A percentile compares a stretch with the other conserved stretches of the same genome.
phyloP scores from a whole-genome alignment of 2,329 filamentous ascomycete species.

The Colletotrichum sp. region DNA sequence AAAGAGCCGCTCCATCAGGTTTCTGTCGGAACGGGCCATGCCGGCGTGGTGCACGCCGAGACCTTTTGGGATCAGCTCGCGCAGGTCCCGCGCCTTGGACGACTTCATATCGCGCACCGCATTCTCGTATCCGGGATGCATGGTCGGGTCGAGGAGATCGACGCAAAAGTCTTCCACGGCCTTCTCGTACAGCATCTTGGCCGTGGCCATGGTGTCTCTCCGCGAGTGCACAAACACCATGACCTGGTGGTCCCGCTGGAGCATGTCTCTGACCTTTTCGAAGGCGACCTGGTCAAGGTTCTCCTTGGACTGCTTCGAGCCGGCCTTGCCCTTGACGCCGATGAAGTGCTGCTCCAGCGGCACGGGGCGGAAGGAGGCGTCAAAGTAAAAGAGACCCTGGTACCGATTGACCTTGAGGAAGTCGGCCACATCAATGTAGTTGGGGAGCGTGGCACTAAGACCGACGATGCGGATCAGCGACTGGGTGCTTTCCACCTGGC shows the following conservation, averaged over 20 bases:
- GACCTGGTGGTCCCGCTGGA: slow-evolving; percentile 89
- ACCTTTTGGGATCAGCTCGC: slow-evolving; percentile 88
- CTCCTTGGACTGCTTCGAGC: slow-evolving; percentile 80
- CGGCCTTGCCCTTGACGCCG: slow-evolving; percentile 90
- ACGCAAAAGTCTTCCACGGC: slow-evolving; percentile 80
- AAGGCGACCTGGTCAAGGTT: slow-evolving; percentile 89
- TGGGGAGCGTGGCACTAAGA: slow-evolving; percentile 92
- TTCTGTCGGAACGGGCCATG: slow-evolving; percentile 92
- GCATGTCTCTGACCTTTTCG: slow-evolving; percentile 94
- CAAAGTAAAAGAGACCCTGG: slow-evolving; percentile 95
- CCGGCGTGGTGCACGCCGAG: slow-evolving; percentile 96
- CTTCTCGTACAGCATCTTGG: slow-evolving; percentile 84
- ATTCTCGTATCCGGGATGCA: slow-evolving; percentile 79
- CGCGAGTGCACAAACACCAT: slow-evolving; percentile 99
- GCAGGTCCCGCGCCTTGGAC: slow-evolving; percentile 83
- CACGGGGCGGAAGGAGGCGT: slow-evolving; percentile 92
- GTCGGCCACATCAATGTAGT: slow-evolving; percentile 95
- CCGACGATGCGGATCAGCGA: slow-evolving; percentile 96
- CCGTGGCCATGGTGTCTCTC: slow-evolving; percentile 90
- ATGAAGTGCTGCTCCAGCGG: slow-evolving; percentile 97
- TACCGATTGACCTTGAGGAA: slow-evolving; percentile 95
- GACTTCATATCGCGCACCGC: slow-evolving; percentile 85
- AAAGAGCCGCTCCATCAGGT: slow-evolving; percentile 94
- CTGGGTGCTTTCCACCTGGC: slow-evolving; percentile 97
- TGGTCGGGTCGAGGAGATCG: slow-evolving; percentile 82